Evolutionary conservation across 1,284 basidiomycete species (phyloP).

Genomic region (Boletus sp.): DNA sequence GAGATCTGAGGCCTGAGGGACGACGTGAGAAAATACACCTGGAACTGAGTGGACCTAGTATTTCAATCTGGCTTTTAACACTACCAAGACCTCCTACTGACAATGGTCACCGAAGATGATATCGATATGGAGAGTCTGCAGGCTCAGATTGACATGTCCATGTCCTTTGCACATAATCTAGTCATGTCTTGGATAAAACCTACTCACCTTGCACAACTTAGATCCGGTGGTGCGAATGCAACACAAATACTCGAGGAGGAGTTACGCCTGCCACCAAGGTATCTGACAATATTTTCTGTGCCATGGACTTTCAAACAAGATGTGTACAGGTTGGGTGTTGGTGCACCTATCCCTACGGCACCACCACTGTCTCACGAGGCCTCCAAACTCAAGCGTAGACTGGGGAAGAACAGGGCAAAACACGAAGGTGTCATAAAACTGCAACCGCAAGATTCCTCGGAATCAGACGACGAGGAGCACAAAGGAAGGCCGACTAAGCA

Average conservation of each 20-base stretch:
- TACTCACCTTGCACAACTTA: slow-evolving; percentile 31
- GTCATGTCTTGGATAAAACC: slow-evolving; percentile 71
- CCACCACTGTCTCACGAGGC: slow-evolving; percentile 43
- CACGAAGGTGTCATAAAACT: slow-evolving; percentile 39
- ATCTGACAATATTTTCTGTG: slow-evolving; percentile 11
- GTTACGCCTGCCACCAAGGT: slow-evolving; percentile 67
- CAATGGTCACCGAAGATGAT: slow-evolving; percentile 39
- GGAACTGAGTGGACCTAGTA: not conserved
- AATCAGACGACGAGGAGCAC: slow-evolving; percentile 50
- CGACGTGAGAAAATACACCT: slow-evolving; percentile 21
- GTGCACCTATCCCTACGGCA: slow-evolving; percentile 52
- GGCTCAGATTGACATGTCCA: slow-evolving; percentile 72
- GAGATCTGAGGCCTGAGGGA: too few relatives aligned
- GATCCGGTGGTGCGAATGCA: slow-evolving; percentile 34
- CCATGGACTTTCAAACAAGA: slow-evolving; percentile 9
- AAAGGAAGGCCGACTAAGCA: slow-evolving; percentile 56
- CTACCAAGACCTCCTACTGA: not conserved
- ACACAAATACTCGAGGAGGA: slow-evolving; percentile 62
- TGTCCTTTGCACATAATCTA: slow-evolving; percentile 67
- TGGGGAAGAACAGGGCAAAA: slow-evolving; percentile 49
- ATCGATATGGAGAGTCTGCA: slow-evolving; percentile 64
- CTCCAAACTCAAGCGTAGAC: slow-evolving; percentile 52
- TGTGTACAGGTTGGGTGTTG: slow-evolving; percentile 59
- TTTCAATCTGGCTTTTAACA: not conserved
- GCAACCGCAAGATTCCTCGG: slow-evolving; percentile 27